Evolutionary conservation across 2,329 filamentous ascomycete genomes (phyloP).

Genomic region (Colletotrichum sansevieriae): DNA sequence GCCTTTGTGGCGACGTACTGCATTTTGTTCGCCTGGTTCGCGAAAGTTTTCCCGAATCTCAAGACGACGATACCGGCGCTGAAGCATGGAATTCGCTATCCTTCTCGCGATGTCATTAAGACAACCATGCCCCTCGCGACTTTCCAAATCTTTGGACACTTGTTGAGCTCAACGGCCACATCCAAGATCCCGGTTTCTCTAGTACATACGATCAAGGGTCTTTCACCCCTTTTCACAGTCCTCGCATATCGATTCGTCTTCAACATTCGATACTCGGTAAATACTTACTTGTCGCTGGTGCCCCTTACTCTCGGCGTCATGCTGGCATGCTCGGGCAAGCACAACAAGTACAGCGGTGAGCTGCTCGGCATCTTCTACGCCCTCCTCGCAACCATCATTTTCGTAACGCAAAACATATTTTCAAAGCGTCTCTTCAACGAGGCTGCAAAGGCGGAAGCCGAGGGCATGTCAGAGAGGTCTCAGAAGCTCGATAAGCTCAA

Average conservation of each 20-base stretch:
- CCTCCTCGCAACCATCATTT: constrained; percentile 90
- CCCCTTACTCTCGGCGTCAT: constrained; percentile 95
- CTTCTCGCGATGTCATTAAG: constrained; percentile 83
- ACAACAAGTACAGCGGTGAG: constrained; percentile 79
- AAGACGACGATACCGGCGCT: constrained; percentile 81
- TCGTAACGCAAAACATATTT: constrained; percentile 98
- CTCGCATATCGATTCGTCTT: constrained; percentile 92
- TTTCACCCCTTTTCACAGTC: constrained; percentile 96
- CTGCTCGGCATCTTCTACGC: constrained; percentile 91
- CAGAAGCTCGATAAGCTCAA: constrained; percentile 97
- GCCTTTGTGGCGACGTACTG: constrained; percentile 92
- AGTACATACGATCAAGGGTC: constrained; percentile 97
- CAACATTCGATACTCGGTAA: constrained; percentile 85
- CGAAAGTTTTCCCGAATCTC: constrained; percentile 78
- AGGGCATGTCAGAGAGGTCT: constrained; percentile 71
- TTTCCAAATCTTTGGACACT: constrained; percentile 94
- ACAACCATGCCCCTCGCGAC: constrained; percentile 92
- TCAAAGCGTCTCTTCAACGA: constrained; percentile 99
- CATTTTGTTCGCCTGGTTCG: constrained; percentile 81
- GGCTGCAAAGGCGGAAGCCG: constrained; percentile 84
- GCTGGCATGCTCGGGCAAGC: constrained; percentile 91
- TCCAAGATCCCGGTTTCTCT: constrained; percentile 95
- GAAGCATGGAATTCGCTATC: constrained; percentile 84
- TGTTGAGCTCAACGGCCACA: constrained; percentile 93
- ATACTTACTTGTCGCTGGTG: constrained; percentile 91